Percentiles rank a stretch among this genome's conserved stretches.
Evolutionary conservation across 371 early-diverging fungal genomes (phyloP).

Genomic region (Zychaea mexicana): DNA sequence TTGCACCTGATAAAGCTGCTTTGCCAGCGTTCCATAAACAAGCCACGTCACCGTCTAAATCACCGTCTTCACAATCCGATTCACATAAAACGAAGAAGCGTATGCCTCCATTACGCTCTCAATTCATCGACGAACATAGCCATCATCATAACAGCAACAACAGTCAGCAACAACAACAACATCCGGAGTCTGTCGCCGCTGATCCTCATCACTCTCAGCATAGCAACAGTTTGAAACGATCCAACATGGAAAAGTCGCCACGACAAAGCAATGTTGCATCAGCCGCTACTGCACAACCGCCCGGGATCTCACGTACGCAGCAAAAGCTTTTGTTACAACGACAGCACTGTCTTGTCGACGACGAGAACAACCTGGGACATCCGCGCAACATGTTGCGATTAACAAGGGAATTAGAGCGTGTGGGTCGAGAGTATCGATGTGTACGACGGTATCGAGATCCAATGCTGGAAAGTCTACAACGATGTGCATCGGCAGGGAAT

Average conservation of each 20-base stretch:
- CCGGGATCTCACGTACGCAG: conserved; percentile 51
- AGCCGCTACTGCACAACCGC: conserved; percentile 22
- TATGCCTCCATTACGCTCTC: conserved; percentile 14
- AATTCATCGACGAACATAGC: conserved; percentile 15
- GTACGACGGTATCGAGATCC: conserved; percentile 42
- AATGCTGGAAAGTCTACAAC: conserved; percentile 35
- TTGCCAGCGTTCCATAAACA: conserved; percentile 7
- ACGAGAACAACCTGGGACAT: conserved; percentile 48
- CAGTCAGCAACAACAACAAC: neutral
- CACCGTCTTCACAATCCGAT: neutral
- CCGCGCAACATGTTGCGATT: conserved; percentile 52
- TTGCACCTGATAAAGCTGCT: conserved; percentile 26
- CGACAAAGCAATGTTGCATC: conserved; percentile 21
- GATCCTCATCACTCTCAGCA: neutral
- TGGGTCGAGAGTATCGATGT: conserved; percentile 46
- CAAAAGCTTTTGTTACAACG: conserved; percentile 54
- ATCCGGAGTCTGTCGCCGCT: neutral
- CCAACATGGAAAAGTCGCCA: neutral
- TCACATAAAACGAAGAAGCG: neutral
- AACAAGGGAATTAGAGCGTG: conserved; percentile 50
- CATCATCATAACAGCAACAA: neutral
- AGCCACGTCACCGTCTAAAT: conserved; percentile 4
- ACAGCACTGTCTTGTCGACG: conserved; percentile 50
- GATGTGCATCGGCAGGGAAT: conserved; percentile 24
- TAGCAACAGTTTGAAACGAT: conserved; percentile 2